Conservation (phyloP, 169 alveolate genomes). For the Eimeria falciformis region DNA sequence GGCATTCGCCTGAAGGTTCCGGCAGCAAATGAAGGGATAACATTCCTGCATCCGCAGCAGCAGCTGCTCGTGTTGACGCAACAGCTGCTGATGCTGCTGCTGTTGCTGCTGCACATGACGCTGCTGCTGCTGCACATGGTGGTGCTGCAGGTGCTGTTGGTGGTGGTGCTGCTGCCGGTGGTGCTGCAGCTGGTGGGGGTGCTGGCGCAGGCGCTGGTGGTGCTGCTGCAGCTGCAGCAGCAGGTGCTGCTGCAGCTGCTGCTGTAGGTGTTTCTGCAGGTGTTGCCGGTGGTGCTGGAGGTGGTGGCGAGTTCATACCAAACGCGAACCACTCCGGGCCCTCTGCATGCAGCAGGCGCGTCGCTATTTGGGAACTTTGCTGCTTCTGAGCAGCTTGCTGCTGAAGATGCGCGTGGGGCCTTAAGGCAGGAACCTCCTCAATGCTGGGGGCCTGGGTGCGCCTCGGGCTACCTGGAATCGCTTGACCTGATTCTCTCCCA, state of each 20-base stretch:
- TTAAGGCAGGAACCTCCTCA: too few relatives aligned
- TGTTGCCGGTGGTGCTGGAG: neutral
- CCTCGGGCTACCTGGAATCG: neutral
- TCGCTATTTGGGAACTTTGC: too few relatives aligned
- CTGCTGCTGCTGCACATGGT: neutral
- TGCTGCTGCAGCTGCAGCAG: conserved; percentile 27
- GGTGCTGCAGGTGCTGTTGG: neutral
- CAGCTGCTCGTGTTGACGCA: neutral
- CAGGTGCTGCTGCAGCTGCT: conserved; percentile 21
- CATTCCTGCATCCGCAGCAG: neutral
- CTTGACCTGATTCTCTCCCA: neutral
- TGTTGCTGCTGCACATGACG: neutral
- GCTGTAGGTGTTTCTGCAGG: conserved; percentile 6
- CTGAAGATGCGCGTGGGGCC: too few relatives aligned
- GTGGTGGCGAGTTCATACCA: neutral
- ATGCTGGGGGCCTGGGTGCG: too few relatives aligned
- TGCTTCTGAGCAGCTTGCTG: neutral
- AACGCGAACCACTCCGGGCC: too few relatives aligned
- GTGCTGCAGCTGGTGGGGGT: neutral
- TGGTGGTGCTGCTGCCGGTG: conserved; percentile 17
- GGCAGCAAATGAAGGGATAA: neutral
- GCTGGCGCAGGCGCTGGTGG: neutral
- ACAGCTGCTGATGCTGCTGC: neutral
- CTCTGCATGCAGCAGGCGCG: too few relatives aligned
- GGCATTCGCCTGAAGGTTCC: neutral